Base-by-base conservation (phyloP, 768 basidiomycete genomes). In the Leccinum obscurum region DNA sequence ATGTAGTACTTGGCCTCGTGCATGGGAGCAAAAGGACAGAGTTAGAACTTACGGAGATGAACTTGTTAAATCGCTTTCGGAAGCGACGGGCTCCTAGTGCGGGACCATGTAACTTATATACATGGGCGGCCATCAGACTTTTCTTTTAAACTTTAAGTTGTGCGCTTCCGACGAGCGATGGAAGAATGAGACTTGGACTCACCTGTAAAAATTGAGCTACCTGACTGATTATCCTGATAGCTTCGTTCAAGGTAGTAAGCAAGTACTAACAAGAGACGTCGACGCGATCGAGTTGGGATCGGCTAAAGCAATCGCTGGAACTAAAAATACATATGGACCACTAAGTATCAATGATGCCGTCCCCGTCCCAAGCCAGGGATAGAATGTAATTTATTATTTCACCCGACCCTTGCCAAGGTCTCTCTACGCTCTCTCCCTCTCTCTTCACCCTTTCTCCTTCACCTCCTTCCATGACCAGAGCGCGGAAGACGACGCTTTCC, bases 401-500 rank as follows among this genome's bases (percentile, higher is more conserved):
- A 44, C 8, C n/a, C 52, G 62, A 65, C 69, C 69, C 69, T 72
- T 57, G 17, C 35, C 34, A 35, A 37, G 37, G 49, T 14, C 26
- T 46, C 35, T 22, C 17, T 37, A 34, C 34, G 37, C 37, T 15
- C 41, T 35, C 24, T 24, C 32, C 15, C 37, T 39, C 39, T 39
- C 52, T 50, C 50, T 13, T 41, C 59, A n/a, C 55, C 55, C 32
- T 37, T 30, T 46, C 52, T 37, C 26, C 41, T 3, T 9, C 34
- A 34, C 26, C 41, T 3, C 9, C 57, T 54, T 50, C 55, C 62
- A 73, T 73, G 71, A 64, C 71, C 61, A 64, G 71, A 54, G 57
- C 69, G 6, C 64, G 67, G 32, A 72, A 69, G 55, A 48, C 73
- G 41, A 5, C 41, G 24, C 62, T 73, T 57, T 60, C 72, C 4